A percentile compares a stretch with the other conserved stretches of the same genome.
These are phyloP conservation scores for Aspergillus baeticus DNA, from an alignment of 495 filamentous ascomycete species.

Conservation along the genomic window DNA sequence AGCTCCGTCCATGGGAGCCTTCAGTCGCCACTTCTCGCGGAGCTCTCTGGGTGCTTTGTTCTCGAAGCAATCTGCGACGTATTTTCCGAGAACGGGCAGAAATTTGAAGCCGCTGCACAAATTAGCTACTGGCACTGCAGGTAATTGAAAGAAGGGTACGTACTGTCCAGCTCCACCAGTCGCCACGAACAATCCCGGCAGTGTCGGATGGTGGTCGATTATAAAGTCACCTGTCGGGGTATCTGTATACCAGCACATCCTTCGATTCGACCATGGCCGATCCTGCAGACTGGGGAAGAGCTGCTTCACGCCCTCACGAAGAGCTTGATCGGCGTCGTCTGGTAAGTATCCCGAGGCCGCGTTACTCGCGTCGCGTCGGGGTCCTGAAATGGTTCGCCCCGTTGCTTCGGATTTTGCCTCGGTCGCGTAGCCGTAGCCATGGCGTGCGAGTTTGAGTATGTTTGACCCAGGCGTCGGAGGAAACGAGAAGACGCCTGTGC, in stretches of 20 bases:
- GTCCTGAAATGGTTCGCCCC: constrained; percentile 23
- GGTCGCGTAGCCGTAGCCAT: constrained; percentile 68
- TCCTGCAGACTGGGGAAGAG: constrained; percentile 58
- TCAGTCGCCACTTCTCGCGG: constrained; percentile 5
- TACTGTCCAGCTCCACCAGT: constrained; percentile 77
- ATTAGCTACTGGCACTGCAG: background rate
- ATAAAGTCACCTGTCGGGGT: constrained; percentile 74
- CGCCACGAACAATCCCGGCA: constrained; percentile 65
- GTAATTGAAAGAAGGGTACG: constrained; percentile 6
- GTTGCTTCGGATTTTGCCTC: constrained; percentile 9
- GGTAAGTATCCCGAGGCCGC: constrained; percentile 44
- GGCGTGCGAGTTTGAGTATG: constrained; percentile 69
- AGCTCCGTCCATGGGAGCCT: background rate
- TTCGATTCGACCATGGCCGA: constrained; percentile 59
- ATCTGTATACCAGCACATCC: constrained; percentile 86
- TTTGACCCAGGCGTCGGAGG: constrained; percentile 50
- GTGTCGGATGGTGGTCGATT: constrained; percentile 66
- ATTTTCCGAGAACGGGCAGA: constrained; percentile 43
- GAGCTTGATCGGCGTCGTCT: constrained; percentile 28
- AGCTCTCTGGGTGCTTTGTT: background rate
- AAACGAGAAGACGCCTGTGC: constrained; percentile 73
- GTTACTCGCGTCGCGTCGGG: constrained; percentile 21
- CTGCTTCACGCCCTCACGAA: constrained; percentile 53
- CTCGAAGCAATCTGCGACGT: constrained; percentile 8
- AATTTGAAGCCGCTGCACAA: constrained; percentile 43